Base-by-base conservation (phyloP, 2,329 filamentous ascomycete genomes). In the Aspergillus vadensis region DNA sequence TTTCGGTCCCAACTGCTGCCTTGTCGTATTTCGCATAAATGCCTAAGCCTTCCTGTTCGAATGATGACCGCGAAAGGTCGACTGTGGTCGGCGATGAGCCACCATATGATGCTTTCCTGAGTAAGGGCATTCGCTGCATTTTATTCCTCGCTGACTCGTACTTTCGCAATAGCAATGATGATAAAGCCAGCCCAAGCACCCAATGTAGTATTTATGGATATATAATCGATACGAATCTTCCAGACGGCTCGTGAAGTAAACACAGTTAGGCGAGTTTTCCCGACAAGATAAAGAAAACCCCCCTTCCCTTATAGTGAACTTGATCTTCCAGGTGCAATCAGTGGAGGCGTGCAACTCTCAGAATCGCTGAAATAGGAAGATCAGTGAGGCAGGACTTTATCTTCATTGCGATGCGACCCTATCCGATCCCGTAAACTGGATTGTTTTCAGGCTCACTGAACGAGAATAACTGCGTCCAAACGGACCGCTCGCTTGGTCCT, bases 1-100 rank as follows among this genome's bases (percentile, higher is more conserved):
- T 79, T 32, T 84, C 82, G 52, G 65, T 70, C 52, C 65, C 67
- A 57, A 64, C 62, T 19, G 65, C 65, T 48, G 75, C 72, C 9
- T 67, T 67, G 30, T 75, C 71, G 21, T 71, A 61, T 43, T 67
- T 74, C 32, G 74, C 70, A 64, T 80, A 79, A 49, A 86, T 86
- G 17, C 83, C 84, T 55, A 87, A 71, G 9, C 83, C 84, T 59
- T 85, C 83, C 62, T 85, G 83, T 64, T 87, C 84, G 14, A 80
- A 78, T 5, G 80, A 80, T 3, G 84, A 81, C 32, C 83, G 81
- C 32, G 83, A 84, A 23, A 86, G 74, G 67, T 87, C 84, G 57
- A 86, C 79, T 19, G 80, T 79, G 49, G 76, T 75, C 56, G 78
- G 76, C 32, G 76, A 73, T 60, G 78, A 75, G 65, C 82, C 82